A percentile compares a stretch with the other conserved stretches of the same genome.
Evolutionary conservation across 2,329 filamentous ascomycete genomes (phyloP).

Genomic region (Diaporthe citri): DNA sequence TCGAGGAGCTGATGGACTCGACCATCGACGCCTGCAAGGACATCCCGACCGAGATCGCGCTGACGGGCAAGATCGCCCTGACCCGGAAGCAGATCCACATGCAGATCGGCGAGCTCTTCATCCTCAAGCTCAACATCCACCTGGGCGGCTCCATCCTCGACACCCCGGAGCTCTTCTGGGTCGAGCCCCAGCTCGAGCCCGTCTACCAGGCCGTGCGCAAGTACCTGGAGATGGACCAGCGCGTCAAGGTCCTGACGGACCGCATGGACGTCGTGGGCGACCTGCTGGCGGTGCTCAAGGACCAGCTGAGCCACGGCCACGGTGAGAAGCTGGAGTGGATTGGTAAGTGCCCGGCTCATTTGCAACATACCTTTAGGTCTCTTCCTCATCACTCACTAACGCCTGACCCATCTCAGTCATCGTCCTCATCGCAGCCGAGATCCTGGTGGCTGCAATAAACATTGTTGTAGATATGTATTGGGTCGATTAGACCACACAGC

Average conservation of each 20-base stretch:
- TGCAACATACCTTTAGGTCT: not conserved
- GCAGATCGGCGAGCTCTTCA: slow-evolving; percentile 99
- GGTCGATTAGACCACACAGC: slow-evolving; percentile 41
- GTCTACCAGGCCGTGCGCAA: slow-evolving; percentile 95
- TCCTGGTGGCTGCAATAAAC: slow-evolving; percentile 91
- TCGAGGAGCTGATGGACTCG: slow-evolving; percentile 93
- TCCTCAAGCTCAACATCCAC: slow-evolving; percentile 97
- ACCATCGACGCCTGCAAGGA: slow-evolving; percentile 95
- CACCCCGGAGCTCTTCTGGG: slow-evolving; percentile 98
- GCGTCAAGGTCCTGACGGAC: slow-evolving; percentile 90
- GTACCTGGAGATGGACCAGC: slow-evolving; percentile 98
- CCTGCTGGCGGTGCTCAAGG: slow-evolving; percentile 91
- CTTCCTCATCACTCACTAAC: slow-evolving; percentile 12
- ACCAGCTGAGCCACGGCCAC: slow-evolving; percentile 93
- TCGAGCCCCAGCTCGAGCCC: slow-evolving; percentile 95
- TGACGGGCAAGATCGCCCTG: slow-evolving; percentile 91
- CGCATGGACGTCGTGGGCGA: slow-evolving; percentile 94
- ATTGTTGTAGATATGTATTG: slow-evolving; percentile 94
- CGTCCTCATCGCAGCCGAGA: slow-evolving; percentile 94
- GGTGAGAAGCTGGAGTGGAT: slow-evolving; percentile 93
- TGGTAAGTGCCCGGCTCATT: slow-evolving; percentile 64
- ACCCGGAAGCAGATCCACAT: slow-evolving; percentile 95
- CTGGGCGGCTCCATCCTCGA: slow-evolving; percentile 96
- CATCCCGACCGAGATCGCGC: slow-evolving; percentile 90
- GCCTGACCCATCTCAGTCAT: slow-evolving; percentile 72